Evolutionary conservation across 169 alveolate genomes (phyloP).

Genomic region (Eimeria acervulina): DNA sequence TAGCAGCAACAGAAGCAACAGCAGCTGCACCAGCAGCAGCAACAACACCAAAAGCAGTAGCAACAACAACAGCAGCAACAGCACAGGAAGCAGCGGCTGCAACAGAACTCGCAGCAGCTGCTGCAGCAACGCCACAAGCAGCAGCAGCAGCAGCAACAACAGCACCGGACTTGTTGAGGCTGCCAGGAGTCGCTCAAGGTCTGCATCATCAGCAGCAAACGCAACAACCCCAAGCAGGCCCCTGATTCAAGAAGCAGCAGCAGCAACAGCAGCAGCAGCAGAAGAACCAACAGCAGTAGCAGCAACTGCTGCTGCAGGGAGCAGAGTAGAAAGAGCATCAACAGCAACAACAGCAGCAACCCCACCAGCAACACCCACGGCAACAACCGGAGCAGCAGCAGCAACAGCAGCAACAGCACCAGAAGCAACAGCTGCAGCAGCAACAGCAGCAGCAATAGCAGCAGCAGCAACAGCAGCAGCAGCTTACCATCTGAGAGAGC

Average conservation of each 20-base stretch:
- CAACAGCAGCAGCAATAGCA: slow-evolving; percentile 33
- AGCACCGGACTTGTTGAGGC: neutral
- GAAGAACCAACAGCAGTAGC: neutral
- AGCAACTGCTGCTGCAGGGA: no score
- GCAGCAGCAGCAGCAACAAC: no score
- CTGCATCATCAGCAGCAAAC: neutral
- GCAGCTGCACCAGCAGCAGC: neutral
- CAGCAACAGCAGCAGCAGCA: slow-evolving; percentile 10
- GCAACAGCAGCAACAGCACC: slow-evolving; percentile 24
- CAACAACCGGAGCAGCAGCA: no score
- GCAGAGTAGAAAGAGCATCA: no score
- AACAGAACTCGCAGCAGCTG: no score
- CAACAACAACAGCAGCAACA: neutral
- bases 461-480: neutral
- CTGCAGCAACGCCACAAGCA: no score
- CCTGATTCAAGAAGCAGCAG: neutral
- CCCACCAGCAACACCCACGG: no score
- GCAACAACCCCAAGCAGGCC: neutral
- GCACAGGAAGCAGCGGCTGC: neutral
- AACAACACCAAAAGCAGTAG: neutral
- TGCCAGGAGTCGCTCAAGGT: neutral
- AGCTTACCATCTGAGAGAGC: slow-evolving; percentile 31
- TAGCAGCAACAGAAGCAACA: neutral
- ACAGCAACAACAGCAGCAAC: no score
- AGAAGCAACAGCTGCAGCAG: neutral